Percentiles rank a stretch among this genome's conserved stretches.
Evolutionary conservation across 129 eudicot species (phyloP).

Genomic region (Centaurea solstitialis): DNA sequence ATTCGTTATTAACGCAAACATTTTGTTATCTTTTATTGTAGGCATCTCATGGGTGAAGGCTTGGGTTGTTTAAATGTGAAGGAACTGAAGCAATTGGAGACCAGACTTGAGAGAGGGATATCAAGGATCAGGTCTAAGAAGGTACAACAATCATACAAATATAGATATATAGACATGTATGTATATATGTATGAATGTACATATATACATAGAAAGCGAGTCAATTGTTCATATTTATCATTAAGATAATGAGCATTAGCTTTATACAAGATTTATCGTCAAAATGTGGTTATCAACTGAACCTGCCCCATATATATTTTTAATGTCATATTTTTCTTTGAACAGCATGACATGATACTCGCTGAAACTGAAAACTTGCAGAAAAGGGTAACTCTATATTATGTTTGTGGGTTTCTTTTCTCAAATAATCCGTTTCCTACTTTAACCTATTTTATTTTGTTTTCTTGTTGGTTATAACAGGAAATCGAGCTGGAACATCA

Average conservation of each 20-base stretch:
- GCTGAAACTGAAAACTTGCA: constrained; percentile 74
- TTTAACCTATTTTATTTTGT: background rate
- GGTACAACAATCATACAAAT: constrained; percentile 33
- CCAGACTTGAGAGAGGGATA: constrained; percentile 77
- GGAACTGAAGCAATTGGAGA: constrained; percentile 86
- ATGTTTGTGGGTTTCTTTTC: background rate
- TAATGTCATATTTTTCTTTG: constrained; percentile 8
- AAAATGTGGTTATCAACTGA: background rate
- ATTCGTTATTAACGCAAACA: background rate
- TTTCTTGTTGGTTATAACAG: constrained; percentile 26
- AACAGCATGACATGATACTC: constrained; percentile 81
- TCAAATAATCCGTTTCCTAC: background rate
- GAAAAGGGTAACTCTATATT: constrained; percentile 68
- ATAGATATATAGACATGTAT: background rate
- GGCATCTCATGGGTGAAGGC: constrained; percentile 84
- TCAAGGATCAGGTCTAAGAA: constrained; percentile 77
- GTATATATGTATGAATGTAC: background rate
- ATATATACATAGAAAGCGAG: background rate
- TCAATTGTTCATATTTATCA: background rate
- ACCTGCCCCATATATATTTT: background rate
- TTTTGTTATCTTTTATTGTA: constrained; percentile 12
- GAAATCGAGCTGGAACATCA: constrained; percentile 61
- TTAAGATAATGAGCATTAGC: too few species aligned
- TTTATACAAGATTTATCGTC: too few species aligned
- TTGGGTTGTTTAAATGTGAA: constrained; percentile 60